phyloP scores from a whole-genome alignment of 805 yeast species.

The Metschnikowia rubicola region DNA sequence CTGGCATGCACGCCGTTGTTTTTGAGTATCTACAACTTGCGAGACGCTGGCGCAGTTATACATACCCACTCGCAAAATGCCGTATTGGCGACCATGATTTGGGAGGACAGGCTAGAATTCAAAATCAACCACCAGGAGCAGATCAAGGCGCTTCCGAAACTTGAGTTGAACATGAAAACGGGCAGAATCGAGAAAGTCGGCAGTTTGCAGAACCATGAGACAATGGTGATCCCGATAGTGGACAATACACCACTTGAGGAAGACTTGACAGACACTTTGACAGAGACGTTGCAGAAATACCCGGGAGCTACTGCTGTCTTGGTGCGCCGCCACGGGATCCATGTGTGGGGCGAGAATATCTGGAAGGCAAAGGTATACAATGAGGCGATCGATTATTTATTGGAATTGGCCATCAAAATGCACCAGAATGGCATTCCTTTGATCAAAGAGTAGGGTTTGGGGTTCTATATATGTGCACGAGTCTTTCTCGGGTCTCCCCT shows the following conservation, averaged over 20 bases:
- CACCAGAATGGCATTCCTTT: slow-evolving; percentile 62
- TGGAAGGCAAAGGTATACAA: slow-evolving; percentile 92
- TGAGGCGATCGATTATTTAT: slow-evolving; percentile 86
- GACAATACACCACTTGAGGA: slow-evolving; percentile 90
- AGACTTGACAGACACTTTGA: slow-evolving; percentile 65
- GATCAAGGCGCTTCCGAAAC: slow-evolving; percentile 82
- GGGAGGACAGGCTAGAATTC: slow-evolving; percentile 60
- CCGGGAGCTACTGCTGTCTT: slow-evolving; percentile 83
- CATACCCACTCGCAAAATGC: slow-evolving; percentile 93
- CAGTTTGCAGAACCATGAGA: slow-evolving; percentile 67
- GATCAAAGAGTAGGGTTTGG: slow-evolving; percentile 16
- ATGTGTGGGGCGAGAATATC: slow-evolving; percentile 92
- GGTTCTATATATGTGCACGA: too few relatives aligned
- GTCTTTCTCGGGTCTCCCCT: too few relatives aligned
- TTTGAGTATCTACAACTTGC: slow-evolving; percentile 60
- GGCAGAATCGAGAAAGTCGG: slow-evolving; percentile 56
- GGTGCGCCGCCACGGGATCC: slow-evolving; percentile 91
- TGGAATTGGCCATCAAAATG: slow-evolving; percentile 85
- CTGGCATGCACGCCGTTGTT: slow-evolving; percentile 92
- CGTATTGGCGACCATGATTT: slow-evolving; percentile 72
- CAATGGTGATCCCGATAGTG: slow-evolving; percentile 80
- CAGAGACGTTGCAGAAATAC: slow-evolving; percentile 59
- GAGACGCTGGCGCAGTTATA: slow-evolving; percentile 86
- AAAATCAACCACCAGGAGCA: slow-evolving; percentile 81
- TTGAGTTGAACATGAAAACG: slow-evolving; percentile 26